Evolutionary conservation across 805 yeast genomes (phyloP).

Genomic region (Candida gorgasii): DNA sequence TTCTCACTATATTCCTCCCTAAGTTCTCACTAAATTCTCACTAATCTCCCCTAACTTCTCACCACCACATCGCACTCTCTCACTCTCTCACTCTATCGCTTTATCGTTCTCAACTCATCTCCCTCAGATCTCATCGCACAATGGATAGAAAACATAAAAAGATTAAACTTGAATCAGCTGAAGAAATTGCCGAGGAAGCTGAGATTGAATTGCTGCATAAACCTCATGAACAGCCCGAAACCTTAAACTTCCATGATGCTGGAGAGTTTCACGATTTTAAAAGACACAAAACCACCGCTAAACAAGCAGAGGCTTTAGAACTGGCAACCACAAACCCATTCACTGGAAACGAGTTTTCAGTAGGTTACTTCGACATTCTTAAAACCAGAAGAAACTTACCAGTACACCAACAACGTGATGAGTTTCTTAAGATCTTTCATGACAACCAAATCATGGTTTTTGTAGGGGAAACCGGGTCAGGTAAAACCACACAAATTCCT

Average conservation of each 20-base stretch:
- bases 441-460: constrained; percentile 92
- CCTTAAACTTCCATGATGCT: constrained; percentile 56
- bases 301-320: constrained; percentile 61
- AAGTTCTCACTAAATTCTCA: too few species aligned
- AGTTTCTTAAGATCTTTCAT: constrained; percentile 83
- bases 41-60: too few species aligned
- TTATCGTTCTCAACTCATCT: too few species aligned
- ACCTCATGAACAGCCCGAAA: constrained; percentile 43
- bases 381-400: constrained; percentile 83
- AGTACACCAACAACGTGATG: constrained; percentile 89
- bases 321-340: constrained; percentile 70
- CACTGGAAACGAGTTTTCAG: constrained; percentile 62
- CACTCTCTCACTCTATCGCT: too few species aligned
- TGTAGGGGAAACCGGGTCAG: constrained; percentile 99
- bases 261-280: constrained; percentile 59
- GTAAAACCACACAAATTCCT: constrained; percentile 98
- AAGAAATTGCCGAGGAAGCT: constrained; percentile 65
- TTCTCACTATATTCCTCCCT: too few species aligned
- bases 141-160: constrained; percentile 49
- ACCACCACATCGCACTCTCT: too few species aligned
- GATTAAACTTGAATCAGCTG: constrained; percentile 57
- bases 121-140: constrained; percentile 1
- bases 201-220: constrained; percentile 53
- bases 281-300: constrained; percentile 68
- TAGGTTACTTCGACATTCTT: constrained; percentile 75